Conservation (phyloP, 2,329 filamentous ascomycete species). For the Penicillium sp. region DNA sequence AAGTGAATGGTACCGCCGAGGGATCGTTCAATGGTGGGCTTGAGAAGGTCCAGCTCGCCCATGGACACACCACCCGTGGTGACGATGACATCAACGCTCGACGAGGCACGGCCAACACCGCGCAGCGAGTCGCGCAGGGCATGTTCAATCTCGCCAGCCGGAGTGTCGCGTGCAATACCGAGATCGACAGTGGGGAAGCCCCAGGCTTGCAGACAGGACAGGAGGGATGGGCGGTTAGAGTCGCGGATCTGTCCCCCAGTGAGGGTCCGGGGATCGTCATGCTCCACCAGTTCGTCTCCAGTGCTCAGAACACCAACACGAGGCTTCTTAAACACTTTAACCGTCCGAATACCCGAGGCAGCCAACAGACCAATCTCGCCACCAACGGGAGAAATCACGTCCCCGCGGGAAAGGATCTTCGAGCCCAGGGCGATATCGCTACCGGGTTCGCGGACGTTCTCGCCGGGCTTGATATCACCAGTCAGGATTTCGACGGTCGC, state of each 20-base stretch:
- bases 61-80: slow-evolving; percentile 96
- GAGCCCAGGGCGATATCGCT: slow-evolving; percentile 76
- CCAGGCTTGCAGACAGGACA: slow-evolving; percentile 72
- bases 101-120: slow-evolving; percentile 41
- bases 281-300: slow-evolving; percentile 87
- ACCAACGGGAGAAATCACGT: slow-evolving; percentile 80
- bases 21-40: slow-evolving; percentile 88
- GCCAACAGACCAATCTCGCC: slow-evolving; percentile 90
- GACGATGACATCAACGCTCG: slow-evolving; percentile 73
- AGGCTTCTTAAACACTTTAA: slow-evolving; percentile 74
- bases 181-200: slow-evolving; percentile 82
- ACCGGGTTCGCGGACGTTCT: slow-evolving; percentile 89
- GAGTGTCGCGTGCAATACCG: slow-evolving; percentile 67
- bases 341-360: slow-evolving; percentile 73
- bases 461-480: slow-evolving; percentile 69
- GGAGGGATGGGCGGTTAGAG: slow-evolving; percentile 84
- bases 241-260: slow-evolving; percentile 85
- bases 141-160: slow-evolving; percentile 71
- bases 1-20: slow-evolving; percentile 95
- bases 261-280: slow-evolving; percentile 62
- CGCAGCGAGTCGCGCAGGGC: slow-evolving; percentile 74
- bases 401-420: slow-evolving; percentile 72
- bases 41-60: slow-evolving; percentile 95
- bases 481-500: slow-evolving; percentile 84
- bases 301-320: slow-evolving; percentile 87